phyloP scores from a whole-genome alignment of 768 basidiomycete species.

The Suillus cothurnatus region DNA sequence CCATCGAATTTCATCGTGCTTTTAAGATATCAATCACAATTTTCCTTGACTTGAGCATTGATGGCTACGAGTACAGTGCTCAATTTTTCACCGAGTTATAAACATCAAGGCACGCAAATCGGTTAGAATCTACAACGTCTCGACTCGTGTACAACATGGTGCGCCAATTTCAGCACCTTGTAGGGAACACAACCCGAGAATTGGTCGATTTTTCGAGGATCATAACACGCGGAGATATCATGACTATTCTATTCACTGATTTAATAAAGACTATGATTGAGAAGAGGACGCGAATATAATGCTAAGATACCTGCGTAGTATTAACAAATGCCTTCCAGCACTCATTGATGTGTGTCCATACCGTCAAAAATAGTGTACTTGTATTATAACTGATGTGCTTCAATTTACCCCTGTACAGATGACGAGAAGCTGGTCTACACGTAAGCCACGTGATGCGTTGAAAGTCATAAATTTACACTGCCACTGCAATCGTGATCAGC shows the following conservation, averaged over 20 bases:
- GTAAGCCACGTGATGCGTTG: slow-evolving; percentile 6
- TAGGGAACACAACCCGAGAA: slow-evolving; percentile 17
- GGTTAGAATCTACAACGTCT: slow-evolving; percentile 27
- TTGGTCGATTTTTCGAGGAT: slow-evolving; percentile 22
- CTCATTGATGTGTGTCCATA: background rate
- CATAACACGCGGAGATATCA: slow-evolving; percentile 25
- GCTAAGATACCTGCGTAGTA: slow-evolving; percentile 31
- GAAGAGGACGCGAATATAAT: background rate
- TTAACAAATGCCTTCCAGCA: slow-evolving; percentile 8
- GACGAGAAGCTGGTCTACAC: background rate
- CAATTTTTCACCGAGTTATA: background rate
- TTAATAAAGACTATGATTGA: too few species aligned
- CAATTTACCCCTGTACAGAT: slow-evolving; percentile 4
- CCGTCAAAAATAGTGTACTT: background rate
- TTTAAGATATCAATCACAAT: slow-evolving; percentile 28
- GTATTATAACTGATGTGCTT: background rate
- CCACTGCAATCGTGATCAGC: slow-evolving; percentile 7
- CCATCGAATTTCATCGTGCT: slow-evolving; percentile 38
- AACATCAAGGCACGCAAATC: slow-evolving; percentile 17
- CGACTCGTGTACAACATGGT: slow-evolving; percentile 11
- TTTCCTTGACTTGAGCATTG: slow-evolving; percentile 20
- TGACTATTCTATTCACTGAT: slow-evolving; percentile 19
- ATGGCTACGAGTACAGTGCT: slow-evolving; percentile 18
- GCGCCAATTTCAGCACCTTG: background rate
- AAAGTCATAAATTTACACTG: slow-evolving; percentile 6